Evolutionary conservation across 139 green algal genomes (phyloP), one percentile per base, ranked within the genome.

Genomic region (Picochlorum costavermella): DNA sequence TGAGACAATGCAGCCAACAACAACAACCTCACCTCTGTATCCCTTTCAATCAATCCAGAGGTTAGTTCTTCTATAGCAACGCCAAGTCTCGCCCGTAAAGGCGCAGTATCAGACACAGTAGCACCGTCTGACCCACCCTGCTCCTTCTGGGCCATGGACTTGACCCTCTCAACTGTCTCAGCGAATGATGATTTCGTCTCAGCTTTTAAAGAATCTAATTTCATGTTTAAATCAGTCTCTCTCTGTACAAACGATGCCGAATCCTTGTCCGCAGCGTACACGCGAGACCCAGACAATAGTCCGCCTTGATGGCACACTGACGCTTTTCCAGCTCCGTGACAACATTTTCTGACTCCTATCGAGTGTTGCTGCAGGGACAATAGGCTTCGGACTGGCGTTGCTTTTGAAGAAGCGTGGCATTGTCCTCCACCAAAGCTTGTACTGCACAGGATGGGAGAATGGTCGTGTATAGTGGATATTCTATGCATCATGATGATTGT

Each of bases 1-100:
- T 81, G 69, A 20, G 72, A 79, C n/a, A 95, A 70, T 1, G 86
- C 81, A 17, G 88, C 88, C 9, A 95, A 81, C 50, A 95, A 70
- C 63, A 95, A 64, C 58, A 96, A 75, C 30, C 89, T 78, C 13
- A 91, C 87, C 66, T 89, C 81, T n/a, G 74, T 79, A 30, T 87
- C 82, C 16, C 82, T 51, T 73, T 89, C 82, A 14, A 89, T 63
- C 2, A 89, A 74, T 9, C 80, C 82, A 16, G 71, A 14, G 45
- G 79, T 62, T 61, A 88, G 61, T 25, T 56, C 48, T 4, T 70
- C 16, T 11, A 83, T 70, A 2, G 81, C 81, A 11, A 25, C 26
- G n/a, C 71, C 28, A 29, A 88, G 28, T 1, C 73, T 63, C 6
- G 31, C 11, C 23, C 59, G 60, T 20, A 84, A 49, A 4, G 50